Percentiles rank a stretch among this genome's conserved stretches.
These are phyloP conservation scores for Mycena sp. DNA, from an alignment of 1,284 basidiomycete species.

Conservation along the genomic window DNA sequence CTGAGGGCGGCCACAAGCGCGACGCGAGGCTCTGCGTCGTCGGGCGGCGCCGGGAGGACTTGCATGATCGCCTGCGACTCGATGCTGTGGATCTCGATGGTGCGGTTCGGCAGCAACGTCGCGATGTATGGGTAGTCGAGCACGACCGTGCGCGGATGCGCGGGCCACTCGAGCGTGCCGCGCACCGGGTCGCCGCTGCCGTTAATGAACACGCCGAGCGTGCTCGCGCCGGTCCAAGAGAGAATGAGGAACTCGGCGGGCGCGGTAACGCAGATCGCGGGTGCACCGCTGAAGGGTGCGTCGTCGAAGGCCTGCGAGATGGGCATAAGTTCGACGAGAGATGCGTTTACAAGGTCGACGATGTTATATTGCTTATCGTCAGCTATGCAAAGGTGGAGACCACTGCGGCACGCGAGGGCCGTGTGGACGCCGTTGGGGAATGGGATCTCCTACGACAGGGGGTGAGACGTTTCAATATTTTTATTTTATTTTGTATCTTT, in stretches of 20 bases:
- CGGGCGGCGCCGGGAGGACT: slow-evolving; percentile 54
- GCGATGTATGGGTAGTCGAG: slow-evolving; percentile 85
- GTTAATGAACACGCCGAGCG: slow-evolving; percentile 87
- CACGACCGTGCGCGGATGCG: slow-evolving; percentile 80
- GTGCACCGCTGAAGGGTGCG: slow-evolving; percentile 59
- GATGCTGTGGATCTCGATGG: slow-evolving; percentile 84
- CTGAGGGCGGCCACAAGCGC: slow-evolving; percentile 57
- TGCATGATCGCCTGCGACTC: slow-evolving; percentile 81
- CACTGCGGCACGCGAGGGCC: slow-evolving; percentile 67
- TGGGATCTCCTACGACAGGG: slow-evolving; percentile 75
- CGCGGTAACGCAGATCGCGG: slow-evolving; percentile 78
- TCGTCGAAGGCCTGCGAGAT: slow-evolving; percentile 71
- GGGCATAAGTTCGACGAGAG: slow-evolving; percentile 78
- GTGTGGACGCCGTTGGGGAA: slow-evolving; percentile 66
- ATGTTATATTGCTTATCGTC: slow-evolving; percentile 79
- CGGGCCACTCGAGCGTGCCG: slow-evolving; percentile 87
- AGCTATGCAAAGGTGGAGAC: slow-evolving; percentile 78
- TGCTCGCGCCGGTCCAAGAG: slow-evolving; percentile 80
- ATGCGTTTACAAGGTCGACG: slow-evolving; percentile 76
- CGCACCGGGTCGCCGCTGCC: slow-evolving; percentile 88
- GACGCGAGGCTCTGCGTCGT: slow-evolving; percentile 41
- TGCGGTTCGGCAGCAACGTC: slow-evolving; percentile 80
- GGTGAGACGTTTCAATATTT: too few relatives aligned
- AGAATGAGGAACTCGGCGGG: slow-evolving; percentile 83
- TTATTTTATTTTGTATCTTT: background rate